A percentile compares a stretch with the other conserved stretches of the same genome.
phyloP scores from a whole-genome alignment of 768 basidiomycete genomes.

The Sarcomyxa edulis region DNA sequence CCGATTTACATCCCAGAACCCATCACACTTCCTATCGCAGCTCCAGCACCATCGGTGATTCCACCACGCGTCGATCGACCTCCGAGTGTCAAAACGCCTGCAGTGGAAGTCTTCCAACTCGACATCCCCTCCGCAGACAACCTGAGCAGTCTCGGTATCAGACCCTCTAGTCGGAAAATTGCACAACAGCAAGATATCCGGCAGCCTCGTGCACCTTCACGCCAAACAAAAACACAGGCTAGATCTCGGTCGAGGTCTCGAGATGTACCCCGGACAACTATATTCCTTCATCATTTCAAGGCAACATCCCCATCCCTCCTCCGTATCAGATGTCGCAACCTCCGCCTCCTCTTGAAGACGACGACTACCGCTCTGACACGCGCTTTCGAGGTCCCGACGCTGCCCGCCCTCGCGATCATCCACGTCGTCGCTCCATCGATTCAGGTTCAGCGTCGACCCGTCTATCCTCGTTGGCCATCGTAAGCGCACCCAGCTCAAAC shows the following conservation, averaged over 20 bases:
- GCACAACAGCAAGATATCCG: too few species aligned
- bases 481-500: conserved; percentile 31
- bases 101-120: neutral
- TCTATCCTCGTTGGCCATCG: conserved; percentile 47
- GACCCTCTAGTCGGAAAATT: conserved; percentile 28
- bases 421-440: conserved; percentile 44
- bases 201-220: too few species aligned
- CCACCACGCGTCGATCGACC: too few species aligned
- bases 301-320: conserved; percentile 58
- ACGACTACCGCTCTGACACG: too few species aligned
- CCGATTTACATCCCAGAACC: conserved; percentile 2
- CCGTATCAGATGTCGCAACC: conserved; percentile 50
- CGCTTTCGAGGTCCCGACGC: too few species aligned
- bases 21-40: conserved; percentile 2
- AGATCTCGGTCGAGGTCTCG: neutral
- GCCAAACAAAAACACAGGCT: neutral
- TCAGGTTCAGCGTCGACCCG: conserved; percentile 43
- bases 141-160: too few species aligned
- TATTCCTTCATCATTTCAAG: conserved; percentile 50
- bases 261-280: conserved; percentile 49
- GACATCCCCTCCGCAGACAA: conserved; percentile 2
- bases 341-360: conserved; percentile 34
- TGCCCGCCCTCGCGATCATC: conserved; percentile 26
- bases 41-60: neutral
- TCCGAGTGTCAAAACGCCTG: conserved; percentile 1